These are phyloP conservation scores for Pseudocercospora cruenta DNA, from an alignment of 2,329 filamentous ascomycete genomes.

Conservation along the genomic window DNA sequence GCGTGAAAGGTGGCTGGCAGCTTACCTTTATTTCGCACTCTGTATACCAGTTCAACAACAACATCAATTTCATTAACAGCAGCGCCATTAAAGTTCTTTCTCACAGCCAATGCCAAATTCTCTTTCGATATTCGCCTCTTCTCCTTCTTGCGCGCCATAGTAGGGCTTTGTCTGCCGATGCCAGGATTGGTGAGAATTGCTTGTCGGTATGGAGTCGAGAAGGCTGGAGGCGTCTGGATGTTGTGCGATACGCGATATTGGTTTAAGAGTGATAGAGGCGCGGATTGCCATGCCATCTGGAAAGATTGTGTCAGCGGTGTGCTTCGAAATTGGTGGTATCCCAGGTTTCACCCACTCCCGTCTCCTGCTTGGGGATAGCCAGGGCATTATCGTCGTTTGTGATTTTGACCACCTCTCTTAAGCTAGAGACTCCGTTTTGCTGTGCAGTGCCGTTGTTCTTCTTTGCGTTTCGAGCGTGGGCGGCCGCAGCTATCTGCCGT, in stretches of 20 bases:
- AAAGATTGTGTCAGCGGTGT: not conserved
- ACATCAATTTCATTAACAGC: constrained; percentile 81
- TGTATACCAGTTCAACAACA: constrained; percentile 78
- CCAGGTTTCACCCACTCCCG: constrained; percentile 19
- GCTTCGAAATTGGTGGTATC: not conserved
- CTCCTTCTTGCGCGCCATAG: constrained; percentile 69
- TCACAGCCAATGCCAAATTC: constrained; percentile 70
- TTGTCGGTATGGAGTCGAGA: constrained; percentile 56
- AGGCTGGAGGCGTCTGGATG: constrained; percentile 71
- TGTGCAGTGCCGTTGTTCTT: constrained; percentile 30
- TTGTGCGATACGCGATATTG: constrained; percentile 75
- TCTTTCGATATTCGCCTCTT: constrained; percentile 71
- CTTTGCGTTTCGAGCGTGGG: constrained; percentile 44
- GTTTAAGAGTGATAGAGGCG: constrained; percentile 70
- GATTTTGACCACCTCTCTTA: constrained; percentile 34
- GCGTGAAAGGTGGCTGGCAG: constrained; percentile 8
- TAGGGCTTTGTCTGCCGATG: constrained; percentile 73
- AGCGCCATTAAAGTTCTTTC: constrained; percentile 82
- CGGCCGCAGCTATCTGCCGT: constrained; percentile 45
- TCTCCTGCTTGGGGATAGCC: constrained; percentile 12
- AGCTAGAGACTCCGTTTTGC: constrained; percentile 31
- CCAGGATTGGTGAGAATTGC: constrained; percentile 53
- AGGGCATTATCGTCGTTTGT: constrained; percentile 29
- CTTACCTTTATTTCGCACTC: constrained; percentile 63
- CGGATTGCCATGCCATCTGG: constrained; percentile 67